Evolutionary conservation across 768 basidiomycete species (phyloP).

Genomic region (Amanita thiersii): DNA sequence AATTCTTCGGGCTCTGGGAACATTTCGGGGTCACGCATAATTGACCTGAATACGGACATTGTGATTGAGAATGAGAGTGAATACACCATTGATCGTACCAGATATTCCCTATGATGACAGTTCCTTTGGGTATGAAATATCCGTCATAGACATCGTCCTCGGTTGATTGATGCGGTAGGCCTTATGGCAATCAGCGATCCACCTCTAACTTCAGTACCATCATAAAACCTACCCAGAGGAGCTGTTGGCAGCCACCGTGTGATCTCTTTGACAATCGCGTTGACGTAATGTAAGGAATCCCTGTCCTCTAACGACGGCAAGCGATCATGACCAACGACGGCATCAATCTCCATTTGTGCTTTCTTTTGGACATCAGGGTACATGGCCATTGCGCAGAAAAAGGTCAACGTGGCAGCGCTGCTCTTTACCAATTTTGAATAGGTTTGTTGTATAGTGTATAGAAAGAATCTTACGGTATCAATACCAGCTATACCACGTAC

Average conservation of each 20-base stretch:
- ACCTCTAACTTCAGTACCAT: neutral
- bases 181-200: conserved; percentile 9
- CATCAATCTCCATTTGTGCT: conserved; percentile 35
- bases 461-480: too few relatives aligned
- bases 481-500: too few relatives aligned
- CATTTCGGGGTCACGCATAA: conserved; percentile 24
- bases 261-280: conserved; percentile 24
- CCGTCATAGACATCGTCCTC: conserved; percentile 33
- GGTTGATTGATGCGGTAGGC: conserved; percentile 20
- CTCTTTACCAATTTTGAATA: too few relatives aligned
- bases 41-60: conserved; percentile 15
- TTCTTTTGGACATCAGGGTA: conserved; percentile 25
- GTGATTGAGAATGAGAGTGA: neutral
- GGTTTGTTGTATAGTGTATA: too few relatives aligned
- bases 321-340: conserved; percentile 23
- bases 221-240: conserved; percentile 12
- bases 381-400: conserved; percentile 30
- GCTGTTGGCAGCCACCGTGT: conserved; percentile 14
- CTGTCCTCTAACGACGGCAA: conserved; percentile 27
- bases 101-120: conserved; percentile 21
- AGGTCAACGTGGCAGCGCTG: too few relatives aligned
- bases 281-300: conserved; percentile 25
- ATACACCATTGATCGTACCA: conserved; percentile 14
- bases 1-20: conserved; percentile 24
- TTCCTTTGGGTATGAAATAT: conserved; percentile 24